phyloP scores from a whole-genome alignment of 192 early-diverging fungal species.

The Backusella sp. region DNA sequence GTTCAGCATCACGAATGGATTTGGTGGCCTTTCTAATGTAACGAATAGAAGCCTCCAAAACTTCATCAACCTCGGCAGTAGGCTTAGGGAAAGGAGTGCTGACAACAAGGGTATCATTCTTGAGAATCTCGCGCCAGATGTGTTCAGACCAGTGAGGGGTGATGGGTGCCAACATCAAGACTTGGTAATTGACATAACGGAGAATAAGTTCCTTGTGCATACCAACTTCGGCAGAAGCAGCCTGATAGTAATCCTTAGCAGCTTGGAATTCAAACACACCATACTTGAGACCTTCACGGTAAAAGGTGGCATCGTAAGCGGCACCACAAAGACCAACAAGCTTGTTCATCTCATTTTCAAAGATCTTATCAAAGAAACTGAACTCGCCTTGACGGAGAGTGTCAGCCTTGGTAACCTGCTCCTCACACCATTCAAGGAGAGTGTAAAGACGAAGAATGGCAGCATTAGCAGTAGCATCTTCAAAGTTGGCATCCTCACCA shows the following conservation, averaged over 20 bases:
- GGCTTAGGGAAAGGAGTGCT: constrained; percentile 59
- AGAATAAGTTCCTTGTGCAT: constrained; percentile 87
- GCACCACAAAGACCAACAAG: constrained; percentile 64
- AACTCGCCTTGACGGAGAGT: constrained; percentile 48
- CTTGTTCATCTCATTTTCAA: constrained; percentile 86
- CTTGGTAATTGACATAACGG: constrained; percentile 83
- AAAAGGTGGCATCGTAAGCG: constrained; percentile 80
- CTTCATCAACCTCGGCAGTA: constrained; percentile 61
- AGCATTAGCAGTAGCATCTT: constrained; percentile 90
- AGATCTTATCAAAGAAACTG: constrained; percentile 87
- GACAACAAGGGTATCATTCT: constrained; percentile 64
- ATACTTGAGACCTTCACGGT: constrained; percentile 89
- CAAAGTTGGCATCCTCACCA: constrained; percentile 98
- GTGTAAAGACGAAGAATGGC: constrained; percentile 91
- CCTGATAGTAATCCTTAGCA: constrained; percentile 86
- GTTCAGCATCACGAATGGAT: constrained; percentile 80
- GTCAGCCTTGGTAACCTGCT: constrained; percentile 49
- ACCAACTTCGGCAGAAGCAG: constrained; percentile 58
- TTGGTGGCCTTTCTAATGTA: constrained; percentile 78
- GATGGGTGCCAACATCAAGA: constrained; percentile 84
- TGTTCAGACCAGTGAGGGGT: constrained; percentile 94
- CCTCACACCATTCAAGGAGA: constrained; percentile 88
- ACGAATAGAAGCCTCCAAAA: constrained; percentile 68
- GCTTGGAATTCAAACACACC: constrained; percentile 89
- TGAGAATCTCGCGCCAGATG: constrained; percentile 79